Evolutionary conservation across 2,329 filamentous ascomycete species (phyloP).

Genomic region (Colletotrichum costaricense): DNA sequence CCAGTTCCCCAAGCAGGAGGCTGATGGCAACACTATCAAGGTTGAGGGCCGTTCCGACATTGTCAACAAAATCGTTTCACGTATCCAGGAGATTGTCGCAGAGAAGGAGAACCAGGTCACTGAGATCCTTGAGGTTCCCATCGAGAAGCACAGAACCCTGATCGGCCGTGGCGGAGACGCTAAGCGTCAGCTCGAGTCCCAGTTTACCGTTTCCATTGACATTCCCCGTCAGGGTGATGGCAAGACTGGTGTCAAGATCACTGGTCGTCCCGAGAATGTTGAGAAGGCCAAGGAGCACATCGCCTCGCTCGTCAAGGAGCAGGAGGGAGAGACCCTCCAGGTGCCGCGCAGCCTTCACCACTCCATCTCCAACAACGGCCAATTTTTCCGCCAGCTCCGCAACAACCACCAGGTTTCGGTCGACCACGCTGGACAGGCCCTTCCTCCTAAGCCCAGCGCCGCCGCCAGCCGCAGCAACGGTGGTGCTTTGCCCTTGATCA

Average conservation of each 20-base stretch:
- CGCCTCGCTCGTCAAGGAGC: constrained; percentile 80
- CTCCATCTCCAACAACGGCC: constrained; percentile 85
- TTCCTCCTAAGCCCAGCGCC: constrained; percentile 75
- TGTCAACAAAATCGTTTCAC: constrained; percentile 87
- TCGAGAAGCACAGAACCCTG: constrained; percentile 88
- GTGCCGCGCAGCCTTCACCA: constrained; percentile 89
- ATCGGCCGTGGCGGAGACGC: constrained; percentile 93
- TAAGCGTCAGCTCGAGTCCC: constrained; percentile 84
- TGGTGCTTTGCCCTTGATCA: constrained; percentile 86
- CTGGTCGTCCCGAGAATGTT: constrained; percentile 81
- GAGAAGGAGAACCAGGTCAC: constrained; percentile 86
- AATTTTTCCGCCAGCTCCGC: constrained; percentile 91
- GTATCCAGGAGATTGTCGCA: constrained; percentile 84
- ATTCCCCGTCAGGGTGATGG: constrained; percentile 90
- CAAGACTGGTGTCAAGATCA: constrained; percentile 87
- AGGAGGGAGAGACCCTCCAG: constrained; percentile 87
- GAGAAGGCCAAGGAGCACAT: constrained; percentile 91
- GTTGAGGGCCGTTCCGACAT: constrained; percentile 86
- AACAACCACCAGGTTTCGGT: constrained; percentile 90
- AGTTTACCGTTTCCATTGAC: constrained; percentile 89
- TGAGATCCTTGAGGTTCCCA: constrained; percentile 82
- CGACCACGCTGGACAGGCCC: constrained; percentile 85
- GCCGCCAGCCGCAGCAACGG: constrained; percentile 64
- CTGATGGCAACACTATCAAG: constrained; percentile 84
- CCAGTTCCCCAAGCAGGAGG: constrained; percentile 91